phyloP scores from a whole-genome alignment of 139 green algal genomes.

The Chlorella sp. region DNA sequence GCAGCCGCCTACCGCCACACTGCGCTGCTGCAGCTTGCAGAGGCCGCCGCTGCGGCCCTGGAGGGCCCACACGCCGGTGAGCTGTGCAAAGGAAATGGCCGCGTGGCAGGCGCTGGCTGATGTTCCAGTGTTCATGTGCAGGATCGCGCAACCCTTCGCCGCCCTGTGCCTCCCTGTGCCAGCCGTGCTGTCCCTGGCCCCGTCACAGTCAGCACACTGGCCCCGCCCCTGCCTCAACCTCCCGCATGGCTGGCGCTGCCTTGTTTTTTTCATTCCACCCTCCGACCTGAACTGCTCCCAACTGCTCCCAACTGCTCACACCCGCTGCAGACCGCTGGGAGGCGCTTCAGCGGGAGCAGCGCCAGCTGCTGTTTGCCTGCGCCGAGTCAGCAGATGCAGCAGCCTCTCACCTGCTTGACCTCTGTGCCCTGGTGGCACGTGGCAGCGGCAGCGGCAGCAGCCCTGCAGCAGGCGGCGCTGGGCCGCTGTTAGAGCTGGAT shows the following conservation, averaged over 20 bases:
- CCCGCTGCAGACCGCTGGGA: slow-evolving; percentile 42
- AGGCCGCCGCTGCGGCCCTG: slow-evolving; percentile 50
- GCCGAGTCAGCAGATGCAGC: slow-evolving; percentile 12
- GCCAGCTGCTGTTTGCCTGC: slow-evolving; percentile 43
- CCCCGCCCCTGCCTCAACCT: too few relatives aligned
- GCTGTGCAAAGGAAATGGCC: neutral
- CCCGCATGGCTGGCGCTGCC: too few relatives aligned
- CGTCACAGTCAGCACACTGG: neutral
- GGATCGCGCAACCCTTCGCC: neutral
- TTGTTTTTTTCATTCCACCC: neutral
- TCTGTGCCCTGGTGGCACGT: slow-evolving; percentile 15
- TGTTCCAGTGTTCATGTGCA: neutral
- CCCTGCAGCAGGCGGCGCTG: neutral
- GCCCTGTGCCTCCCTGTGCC: neutral
- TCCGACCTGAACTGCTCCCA: neutral
- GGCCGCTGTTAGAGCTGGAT: slow-evolving; percentile 14
- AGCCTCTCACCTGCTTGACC: slow-evolving; percentile 44
- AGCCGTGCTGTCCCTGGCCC: neutral
- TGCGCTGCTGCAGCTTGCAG: slow-evolving; percentile 48
- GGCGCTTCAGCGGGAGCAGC: slow-evolving; percentile 41
- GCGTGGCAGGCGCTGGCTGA: neutral
- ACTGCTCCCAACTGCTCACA: neutral
- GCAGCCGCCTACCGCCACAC: slow-evolving; percentile 45
- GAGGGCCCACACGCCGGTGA: neutral
- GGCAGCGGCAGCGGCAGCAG: neutral